These are phyloP conservation scores for Polyporus tsugae DNA, from an alignment of 1,284 basidiomycete genomes.

Conservation along the genomic window DNA sequence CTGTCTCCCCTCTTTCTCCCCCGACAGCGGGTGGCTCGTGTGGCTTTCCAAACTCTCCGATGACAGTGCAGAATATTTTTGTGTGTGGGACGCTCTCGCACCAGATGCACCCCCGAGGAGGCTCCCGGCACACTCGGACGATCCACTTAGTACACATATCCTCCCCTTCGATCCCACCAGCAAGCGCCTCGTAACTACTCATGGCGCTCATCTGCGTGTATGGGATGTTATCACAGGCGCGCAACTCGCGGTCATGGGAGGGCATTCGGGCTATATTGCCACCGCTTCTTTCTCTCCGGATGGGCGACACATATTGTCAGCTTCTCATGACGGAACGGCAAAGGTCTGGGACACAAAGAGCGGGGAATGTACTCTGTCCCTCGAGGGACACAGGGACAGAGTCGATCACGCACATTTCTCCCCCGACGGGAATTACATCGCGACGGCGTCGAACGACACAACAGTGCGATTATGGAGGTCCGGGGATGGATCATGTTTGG, in stretches of 20 bases:
- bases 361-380: neutral
- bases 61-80: neutral
- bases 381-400: neutral
- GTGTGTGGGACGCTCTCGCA: neutral
- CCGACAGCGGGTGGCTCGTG: neutral
- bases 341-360: neutral
- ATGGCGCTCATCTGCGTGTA: neutral
- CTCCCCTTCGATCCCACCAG: neutral
- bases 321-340: neutral
- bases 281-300: neutral
- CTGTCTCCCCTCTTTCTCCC: neutral
- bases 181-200: neutral
- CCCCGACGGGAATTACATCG: slow-evolving; percentile 4
- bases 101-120: neutral
- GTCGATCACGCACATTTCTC: neutral
- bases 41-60: neutral
- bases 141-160: neutral
- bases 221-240: neutral
- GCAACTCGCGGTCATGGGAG: neutral
- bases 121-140: neutral
- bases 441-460: neutral
- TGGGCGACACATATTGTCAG: neutral
- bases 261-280: neutral
- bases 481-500: neutral
- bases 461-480: neutral